Evolutionary conservation across 169 alveolate species (phyloP).

Genomic region (Cyclospora cayetanensis): DNA sequence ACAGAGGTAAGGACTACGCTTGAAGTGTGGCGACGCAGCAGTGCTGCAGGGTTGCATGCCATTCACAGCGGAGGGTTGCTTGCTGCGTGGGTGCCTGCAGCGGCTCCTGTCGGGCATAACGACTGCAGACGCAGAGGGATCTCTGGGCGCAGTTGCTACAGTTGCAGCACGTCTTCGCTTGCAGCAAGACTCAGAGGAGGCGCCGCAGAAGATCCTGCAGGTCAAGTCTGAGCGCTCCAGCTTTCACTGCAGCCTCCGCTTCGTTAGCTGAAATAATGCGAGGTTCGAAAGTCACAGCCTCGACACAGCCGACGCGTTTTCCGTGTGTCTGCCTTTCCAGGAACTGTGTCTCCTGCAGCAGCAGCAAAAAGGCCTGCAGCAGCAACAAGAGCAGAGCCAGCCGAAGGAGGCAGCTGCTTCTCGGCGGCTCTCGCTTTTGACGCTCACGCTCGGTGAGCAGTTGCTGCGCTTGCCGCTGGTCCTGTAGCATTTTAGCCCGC

Average conservation of each 20-base stretch:
- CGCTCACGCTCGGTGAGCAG: background rate
- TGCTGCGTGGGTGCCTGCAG: background rate
- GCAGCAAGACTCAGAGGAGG: background rate
- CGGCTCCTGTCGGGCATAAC: background rate
- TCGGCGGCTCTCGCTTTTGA: background rate
- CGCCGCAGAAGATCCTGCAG: background rate
- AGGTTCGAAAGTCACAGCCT: too few relatives aligned
- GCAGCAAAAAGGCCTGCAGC: slow-evolving; percentile 1
- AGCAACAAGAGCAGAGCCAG: background rate
- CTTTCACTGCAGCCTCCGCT: too few relatives aligned
- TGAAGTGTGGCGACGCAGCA: too few relatives aligned
- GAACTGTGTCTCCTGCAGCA: background rate
- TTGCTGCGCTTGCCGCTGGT: background rate
- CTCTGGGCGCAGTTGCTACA: background rate
- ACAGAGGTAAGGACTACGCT: background rate
- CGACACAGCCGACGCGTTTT: too few relatives aligned
- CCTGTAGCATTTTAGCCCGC: background rate
- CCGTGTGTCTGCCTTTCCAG: background rate
- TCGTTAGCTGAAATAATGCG: too few relatives aligned
- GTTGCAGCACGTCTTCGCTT: background rate
- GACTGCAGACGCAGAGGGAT: background rate
- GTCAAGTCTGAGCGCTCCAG: background rate
- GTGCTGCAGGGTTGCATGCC: too few relatives aligned
- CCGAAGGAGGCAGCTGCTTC: background rate
- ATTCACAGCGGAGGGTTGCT: too few relatives aligned